Evolutionary conservation across 192 early-diverging fungal species (phyloP), one percentile per base, ranked within the genome.

Genomic region (Kappamyces sp.): DNA sequence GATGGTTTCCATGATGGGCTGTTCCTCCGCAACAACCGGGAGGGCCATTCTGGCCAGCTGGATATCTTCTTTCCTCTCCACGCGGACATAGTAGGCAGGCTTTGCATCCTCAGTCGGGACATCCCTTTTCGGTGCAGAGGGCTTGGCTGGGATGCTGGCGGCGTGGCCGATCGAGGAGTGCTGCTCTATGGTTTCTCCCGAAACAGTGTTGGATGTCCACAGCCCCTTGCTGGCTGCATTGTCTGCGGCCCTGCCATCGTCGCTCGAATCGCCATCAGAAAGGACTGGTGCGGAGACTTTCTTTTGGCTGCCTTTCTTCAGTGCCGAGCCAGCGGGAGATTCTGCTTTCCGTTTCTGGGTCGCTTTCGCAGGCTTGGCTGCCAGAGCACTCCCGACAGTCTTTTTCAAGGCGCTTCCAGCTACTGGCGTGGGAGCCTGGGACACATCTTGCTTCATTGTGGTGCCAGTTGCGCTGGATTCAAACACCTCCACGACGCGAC

Each of bases 1-100:
- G 55, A 99, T 93, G 4, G 87, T 78, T 72, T 99, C 96, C 96
- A 99, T 99, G 60, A 99, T 98, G 30, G 80, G 74, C 70, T 99
- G 94, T 74, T 99, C 96, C 63, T 99, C 96, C 22, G 76, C 80
- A 51, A 86, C 86, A 36, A 99, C 89, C 1, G 96, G 96, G 11
- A 99, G 81, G 51, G 85, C 75, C 36, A 87, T 64, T 12, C 96
- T 86, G 39, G 83, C 74, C 38, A 80, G 73, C 55, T 90, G 85
- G 29, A 95, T 85, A 39, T 77, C 77, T 33, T 86, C 82, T 2
- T 77, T 63, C 31, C 96, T 82, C 58, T 87, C 65, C 4, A 98
- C 85, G 22, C 75, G 70, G 7, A 96, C 86, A 69, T 72, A 60
- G 51, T 32, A 54, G 50, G 62, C 41, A 63, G 62, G 51, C 43